A percentile compares a stretch with the other conserved stretches of the same genome.
Conservation (phyloP, 2,329 filamentous ascomycete genomes). For the Knufia fluminis region DNA sequence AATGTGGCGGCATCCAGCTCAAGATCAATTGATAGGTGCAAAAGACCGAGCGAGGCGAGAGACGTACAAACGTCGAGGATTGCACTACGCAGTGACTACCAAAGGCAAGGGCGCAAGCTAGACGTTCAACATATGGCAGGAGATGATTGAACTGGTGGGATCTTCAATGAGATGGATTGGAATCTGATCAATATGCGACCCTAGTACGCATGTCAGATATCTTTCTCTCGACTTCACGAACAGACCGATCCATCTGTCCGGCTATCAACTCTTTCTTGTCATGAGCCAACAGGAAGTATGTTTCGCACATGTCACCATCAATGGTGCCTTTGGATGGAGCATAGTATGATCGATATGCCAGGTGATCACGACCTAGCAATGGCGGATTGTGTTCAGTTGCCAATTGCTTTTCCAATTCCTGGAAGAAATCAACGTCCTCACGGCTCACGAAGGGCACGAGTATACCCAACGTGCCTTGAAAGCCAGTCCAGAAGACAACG, state of each 20-base stretch:
- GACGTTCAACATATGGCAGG: neutral
- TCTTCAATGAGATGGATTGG: neutral
- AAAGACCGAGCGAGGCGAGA: conserved; percentile 45
- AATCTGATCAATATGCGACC: conserved; percentile 41
- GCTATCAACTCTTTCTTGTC: conserved; percentile 96
- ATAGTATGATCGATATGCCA: conserved; percentile 94
- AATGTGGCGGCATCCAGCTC: conserved; percentile 30
- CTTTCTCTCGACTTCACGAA: conserved; percentile 91
- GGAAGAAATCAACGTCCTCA: conserved; percentile 96
- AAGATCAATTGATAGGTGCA: conserved; percentile 27
- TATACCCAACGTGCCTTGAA: conserved; percentile 90
- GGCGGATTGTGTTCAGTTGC: conserved; percentile 67
- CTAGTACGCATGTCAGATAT: conserved; percentile 61
- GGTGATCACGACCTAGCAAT: conserved; percentile 81
- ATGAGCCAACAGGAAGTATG: conserved; percentile 70
- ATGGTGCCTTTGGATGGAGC: conserved; percentile 93
- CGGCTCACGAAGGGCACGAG: conserved; percentile 84
- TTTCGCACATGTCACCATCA: conserved; percentile 92
- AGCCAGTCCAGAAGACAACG: conserved; percentile 82
- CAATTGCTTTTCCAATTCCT: conserved; percentile 81
- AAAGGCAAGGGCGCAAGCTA: no score
- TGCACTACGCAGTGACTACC: no score
- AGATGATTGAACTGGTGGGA: neutral
- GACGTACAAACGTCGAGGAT: conserved; percentile 27
- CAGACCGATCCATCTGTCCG: conserved; percentile 78